Conservation (phyloP, 2,329 filamentous ascomycete genomes). For the Pseudocercospora crystallina region DNA sequence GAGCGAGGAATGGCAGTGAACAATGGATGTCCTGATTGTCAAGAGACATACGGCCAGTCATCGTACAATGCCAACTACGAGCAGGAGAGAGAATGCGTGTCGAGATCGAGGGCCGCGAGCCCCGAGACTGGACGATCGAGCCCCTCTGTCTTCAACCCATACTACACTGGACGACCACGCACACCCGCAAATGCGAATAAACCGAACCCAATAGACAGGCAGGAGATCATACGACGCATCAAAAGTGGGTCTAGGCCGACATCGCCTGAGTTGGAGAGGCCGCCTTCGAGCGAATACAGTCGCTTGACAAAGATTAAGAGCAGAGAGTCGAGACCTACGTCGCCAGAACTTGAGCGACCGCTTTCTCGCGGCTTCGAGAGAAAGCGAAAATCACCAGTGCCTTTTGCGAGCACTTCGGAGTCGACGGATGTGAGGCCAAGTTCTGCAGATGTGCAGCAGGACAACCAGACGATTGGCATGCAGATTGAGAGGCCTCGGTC, state of each 20-base stretch:
- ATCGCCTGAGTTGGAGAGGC: slow-evolving; percentile 27
- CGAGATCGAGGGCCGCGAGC: slow-evolving; percentile 18
- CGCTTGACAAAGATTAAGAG: slow-evolving; percentile 77
- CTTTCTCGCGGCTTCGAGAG: slow-evolving; percentile 28
- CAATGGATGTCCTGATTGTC: slow-evolving; percentile 21
- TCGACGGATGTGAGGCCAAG: slow-evolving; percentile 15
- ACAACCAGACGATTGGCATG: slow-evolving; percentile 36
- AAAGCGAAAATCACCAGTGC: slow-evolving; percentile 52
- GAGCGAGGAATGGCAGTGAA: slow-evolving; percentile 28
- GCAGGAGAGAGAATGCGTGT: slow-evolving; percentile 9
- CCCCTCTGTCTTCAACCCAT: slow-evolving; percentile 36
- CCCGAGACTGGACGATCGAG: slow-evolving; percentile 22
- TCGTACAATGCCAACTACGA: slow-evolving; percentile 7
- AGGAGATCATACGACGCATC: slow-evolving; percentile 78
- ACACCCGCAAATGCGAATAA: slow-evolving; percentile 33
- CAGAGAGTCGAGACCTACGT: slow-evolving; percentile 30
- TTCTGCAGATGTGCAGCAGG: slow-evolving; percentile 24
- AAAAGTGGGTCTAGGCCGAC: slow-evolving; percentile 54
- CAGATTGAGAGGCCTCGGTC: slow-evolving; percentile 82
- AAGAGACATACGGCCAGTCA: slow-evolving; percentile 18
- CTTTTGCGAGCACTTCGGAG: slow-evolving; percentile 7
- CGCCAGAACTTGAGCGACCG: slow-evolving; percentile 27
- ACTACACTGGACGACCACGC: slow-evolving; percentile 35
- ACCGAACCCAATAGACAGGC: slow-evolving; percentile 55
- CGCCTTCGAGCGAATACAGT: slow-evolving; percentile 30